These are phyloP conservation scores for Cordyceps cicadae DNA, from an alignment of 2,329 filamentous ascomycete genomes.

Conservation along the genomic window DNA sequence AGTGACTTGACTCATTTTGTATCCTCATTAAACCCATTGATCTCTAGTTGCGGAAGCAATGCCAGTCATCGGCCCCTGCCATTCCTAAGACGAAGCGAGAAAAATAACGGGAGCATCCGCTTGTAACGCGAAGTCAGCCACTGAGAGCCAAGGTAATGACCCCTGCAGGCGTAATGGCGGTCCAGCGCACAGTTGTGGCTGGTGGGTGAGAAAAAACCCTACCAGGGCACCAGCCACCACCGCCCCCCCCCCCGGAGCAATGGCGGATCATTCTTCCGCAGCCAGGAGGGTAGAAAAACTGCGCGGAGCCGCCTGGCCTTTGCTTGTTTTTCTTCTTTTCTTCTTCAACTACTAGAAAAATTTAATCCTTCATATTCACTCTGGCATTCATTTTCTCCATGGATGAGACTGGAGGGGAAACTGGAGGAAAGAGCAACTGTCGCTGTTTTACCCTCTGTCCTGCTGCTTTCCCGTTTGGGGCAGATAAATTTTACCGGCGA, in stretches of 20 bases:
- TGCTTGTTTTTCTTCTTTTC: conserved; percentile 17
- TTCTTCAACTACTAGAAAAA: conserved; percentile 36
- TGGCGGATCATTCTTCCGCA: conserved; percentile 19
- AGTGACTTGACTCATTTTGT: neutral
- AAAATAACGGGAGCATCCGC: conserved; percentile 10
- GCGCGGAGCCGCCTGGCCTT: neutral
- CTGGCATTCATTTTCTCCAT: conserved; percentile 46
- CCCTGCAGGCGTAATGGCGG: conserved; percentile 3
- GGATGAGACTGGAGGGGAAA: conserved; percentile 60
- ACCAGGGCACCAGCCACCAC: neutral
- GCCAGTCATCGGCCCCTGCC: no score
- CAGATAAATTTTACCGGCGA: conserved; percentile 29
- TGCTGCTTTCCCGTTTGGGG: conserved; percentile 27
- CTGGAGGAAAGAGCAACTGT: conserved; percentile 51
- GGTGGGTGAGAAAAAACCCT: neutral
- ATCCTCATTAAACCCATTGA: no score
- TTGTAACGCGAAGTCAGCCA: conserved; percentile 3
- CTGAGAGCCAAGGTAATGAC: conserved; percentile 8
- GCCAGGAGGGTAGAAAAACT: conserved; percentile 3
- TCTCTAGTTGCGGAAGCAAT: no score
- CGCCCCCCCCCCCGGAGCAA: conserved; percentile 6
- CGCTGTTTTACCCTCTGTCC: conserved; percentile 44
- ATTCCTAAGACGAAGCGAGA: neutral
- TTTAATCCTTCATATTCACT: conserved; percentile 60
- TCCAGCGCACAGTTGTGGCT: neutral